Base-by-base conservation (phyloP, 345 rosid genomes). In the Pelargonium nanum region DNA sequence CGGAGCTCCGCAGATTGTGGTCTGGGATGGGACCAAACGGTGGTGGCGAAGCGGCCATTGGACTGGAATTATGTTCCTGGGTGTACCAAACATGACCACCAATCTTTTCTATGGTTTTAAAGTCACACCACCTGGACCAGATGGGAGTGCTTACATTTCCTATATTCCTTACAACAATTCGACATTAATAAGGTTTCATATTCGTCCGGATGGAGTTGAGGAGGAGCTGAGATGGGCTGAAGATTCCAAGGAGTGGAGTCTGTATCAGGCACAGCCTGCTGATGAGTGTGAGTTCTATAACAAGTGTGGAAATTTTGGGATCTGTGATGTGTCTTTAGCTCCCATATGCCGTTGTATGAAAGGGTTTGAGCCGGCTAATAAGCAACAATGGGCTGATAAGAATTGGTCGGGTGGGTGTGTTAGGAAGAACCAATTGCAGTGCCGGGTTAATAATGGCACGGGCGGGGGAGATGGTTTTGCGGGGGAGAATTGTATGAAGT, bases 11-110 rank as follows among this genome's bases (percentile, higher is more conserved):
- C 91, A 86, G 80, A 80, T 91, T 19, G 85, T 91, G 32, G 68
- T 86, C n/a, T 88, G 91, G 96, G 80, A 83, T 13, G 24, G 58
- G 0, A 55, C 56, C 23, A 74, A 26, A 16, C 78, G 91, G 53
- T 48, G 70, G 53, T 91, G 97, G 97, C 72, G 93, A 74, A 85
- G 96, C 22, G 96, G 97, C 2, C 85, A 81, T 6, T 91, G 97
- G 97, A 77, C 84, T 26, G 81, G 76, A 0, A 58, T 68, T 10
- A 28, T 80, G 1, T 91, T 91, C 40, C 81, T 83, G 0, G 91
- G 97, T 19, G 67, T 87, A 6, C 91, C 84, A 0, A 53, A 56
- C 26, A 85, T 81, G 91, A 28, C 67, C 22, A 4, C 82, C 0
- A 81, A 71, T 59, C 59, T 60, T 64, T 64, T 34, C 12, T 84